A percentile compares a stretch with the other conserved stretches of the same genome.
Evolutionary conservation across 768 basidiomycete species (phyloP).

Genomic region (Auricularia heimuer): DNA sequence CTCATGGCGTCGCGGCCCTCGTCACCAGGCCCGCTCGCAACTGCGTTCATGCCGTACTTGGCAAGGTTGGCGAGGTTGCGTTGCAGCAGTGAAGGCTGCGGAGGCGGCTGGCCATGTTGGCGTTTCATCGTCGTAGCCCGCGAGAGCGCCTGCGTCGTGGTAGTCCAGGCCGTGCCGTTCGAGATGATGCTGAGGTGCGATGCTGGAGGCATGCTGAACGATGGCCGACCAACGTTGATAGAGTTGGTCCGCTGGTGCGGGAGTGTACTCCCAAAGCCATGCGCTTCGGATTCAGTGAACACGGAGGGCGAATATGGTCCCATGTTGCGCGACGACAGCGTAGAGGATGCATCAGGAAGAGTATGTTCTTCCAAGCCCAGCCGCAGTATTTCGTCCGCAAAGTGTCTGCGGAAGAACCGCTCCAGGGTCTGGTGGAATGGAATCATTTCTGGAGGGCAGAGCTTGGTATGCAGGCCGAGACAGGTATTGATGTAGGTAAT

Average conservation of each 20-base stretch:
- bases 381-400: constrained; percentile 69
- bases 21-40: constrained; percentile 69
- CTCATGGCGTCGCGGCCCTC: constrained; percentile 1
- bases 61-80: constrained; percentile 73
- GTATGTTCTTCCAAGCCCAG: constrained; percentile 40
- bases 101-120: not conserved
- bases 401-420: constrained; percentile 77
- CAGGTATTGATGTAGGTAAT: constrained; percentile 76
- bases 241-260: not conserved
- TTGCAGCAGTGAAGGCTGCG: constrained; percentile 46
- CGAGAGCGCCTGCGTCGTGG: not conserved
- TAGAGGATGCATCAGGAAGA: not conserved
- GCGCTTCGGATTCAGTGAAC: not conserved
- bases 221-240: not conserved
- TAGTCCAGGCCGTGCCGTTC: not conserved
- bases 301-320: not conserved
- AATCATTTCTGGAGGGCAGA: constrained; percentile 83
- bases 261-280: not conserved
- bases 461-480: constrained; percentile 67
- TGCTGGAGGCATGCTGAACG: not conserved
- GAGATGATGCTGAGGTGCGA: not conserved
- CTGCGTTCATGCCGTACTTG: constrained; percentile 73
- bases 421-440: constrained; percentile 87
- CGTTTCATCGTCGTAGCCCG: not conserved
- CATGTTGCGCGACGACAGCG: not conserved